A percentile compares a stretch with the other conserved stretches of the same genome.
Evolutionary conservation across 805 yeast genomes (phyloP).

Genomic region (Nematodospora valgi): DNA sequence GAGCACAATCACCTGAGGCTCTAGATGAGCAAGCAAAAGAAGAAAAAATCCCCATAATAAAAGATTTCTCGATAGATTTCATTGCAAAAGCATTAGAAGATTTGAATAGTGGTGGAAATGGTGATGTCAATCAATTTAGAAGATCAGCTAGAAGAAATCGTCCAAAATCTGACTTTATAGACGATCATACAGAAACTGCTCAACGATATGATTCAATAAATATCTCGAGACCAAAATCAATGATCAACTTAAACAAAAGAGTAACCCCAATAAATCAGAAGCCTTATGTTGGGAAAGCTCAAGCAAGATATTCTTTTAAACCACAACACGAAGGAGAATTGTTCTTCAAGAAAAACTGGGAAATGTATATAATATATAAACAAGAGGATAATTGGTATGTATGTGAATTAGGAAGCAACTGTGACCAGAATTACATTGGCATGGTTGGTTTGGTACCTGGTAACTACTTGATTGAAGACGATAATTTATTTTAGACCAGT

Average conservation of each 20-base stretch:
- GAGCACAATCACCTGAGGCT: not conserved
- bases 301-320: slow-evolving; percentile 36
- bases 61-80: slow-evolving; percentile 44
- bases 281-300: slow-evolving; percentile 32
- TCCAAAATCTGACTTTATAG: slow-evolving; percentile 27
- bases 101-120: slow-evolving; percentile 42
- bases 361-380: slow-evolving; percentile 38
- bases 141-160: slow-evolving; percentile 29
- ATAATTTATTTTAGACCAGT: slow-evolving; percentile 4
- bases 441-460: slow-evolving; percentile 42
- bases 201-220: slow-evolving; percentile 32
- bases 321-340: slow-evolving; percentile 42
- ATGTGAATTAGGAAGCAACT: slow-evolving; percentile 38
- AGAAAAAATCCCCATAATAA: slow-evolving; percentile 30
- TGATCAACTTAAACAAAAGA: slow-evolving; percentile 25
- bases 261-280: slow-evolving; percentile 31
- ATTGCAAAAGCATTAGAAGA: slow-evolving; percentile 46
- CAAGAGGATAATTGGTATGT: slow-evolving; percentile 45
- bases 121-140: slow-evolving; percentile 39
- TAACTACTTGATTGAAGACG: slow-evolving; percentile 34
- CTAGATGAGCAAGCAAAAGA: slow-evolving; percentile 1
- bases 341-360: slow-evolving; percentile 37
- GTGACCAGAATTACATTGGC: slow-evolving; percentile 30
- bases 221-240: slow-evolving; percentile 23
- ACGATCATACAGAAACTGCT: slow-evolving; percentile 37